These are phyloP conservation scores for Chaetomium fimeti DNA, from an alignment of 495 filamentous ascomycete genomes.

Conservation along the genomic window DNA sequence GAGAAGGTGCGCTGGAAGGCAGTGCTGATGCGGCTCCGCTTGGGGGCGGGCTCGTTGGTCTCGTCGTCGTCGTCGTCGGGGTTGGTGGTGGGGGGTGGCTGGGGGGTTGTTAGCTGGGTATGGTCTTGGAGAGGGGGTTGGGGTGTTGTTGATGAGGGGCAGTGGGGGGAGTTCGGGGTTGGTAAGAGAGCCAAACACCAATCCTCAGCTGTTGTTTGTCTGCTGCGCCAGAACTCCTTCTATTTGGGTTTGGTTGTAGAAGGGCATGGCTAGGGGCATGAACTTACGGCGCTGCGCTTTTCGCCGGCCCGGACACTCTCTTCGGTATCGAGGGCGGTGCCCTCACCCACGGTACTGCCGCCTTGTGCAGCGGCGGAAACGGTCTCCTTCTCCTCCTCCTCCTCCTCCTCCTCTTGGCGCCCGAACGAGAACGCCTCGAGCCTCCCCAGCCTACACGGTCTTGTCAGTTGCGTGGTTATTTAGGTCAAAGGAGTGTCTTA, in stretches of 20 bases:
- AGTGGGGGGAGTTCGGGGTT: neutral
- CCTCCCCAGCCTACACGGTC: neutral
- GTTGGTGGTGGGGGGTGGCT: neutral
- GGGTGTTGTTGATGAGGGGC: no score
- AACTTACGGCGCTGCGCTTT: constrained; percentile 12
- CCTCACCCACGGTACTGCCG: neutral
- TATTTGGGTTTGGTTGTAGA: neutral
- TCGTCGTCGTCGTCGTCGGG: neutral
- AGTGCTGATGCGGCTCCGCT: constrained; percentile 20
- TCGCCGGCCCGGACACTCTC: constrained; percentile 6
- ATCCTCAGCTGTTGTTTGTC: no score
- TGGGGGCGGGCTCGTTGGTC: constrained; percentile 8
- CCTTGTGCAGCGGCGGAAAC: neutral
- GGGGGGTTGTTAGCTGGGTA: neutral
- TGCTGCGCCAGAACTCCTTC: neutral
- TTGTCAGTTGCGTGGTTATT: neutral
- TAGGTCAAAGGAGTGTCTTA: neutral
- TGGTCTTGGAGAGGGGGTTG: neutral
- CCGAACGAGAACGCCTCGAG: constrained; percentile 11
- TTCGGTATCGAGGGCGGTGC: neutral
- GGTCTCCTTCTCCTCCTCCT: constrained; percentile 1
- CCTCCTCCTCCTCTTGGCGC: constrained; percentile 4
- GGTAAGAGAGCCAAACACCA: neutral
- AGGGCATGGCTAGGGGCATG: neutral
- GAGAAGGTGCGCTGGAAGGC: constrained; percentile 17